Evolutionary conservation across 2,329 filamentous ascomycete genomes (phyloP).

Genomic region (Whalleya microplaca): DNA sequence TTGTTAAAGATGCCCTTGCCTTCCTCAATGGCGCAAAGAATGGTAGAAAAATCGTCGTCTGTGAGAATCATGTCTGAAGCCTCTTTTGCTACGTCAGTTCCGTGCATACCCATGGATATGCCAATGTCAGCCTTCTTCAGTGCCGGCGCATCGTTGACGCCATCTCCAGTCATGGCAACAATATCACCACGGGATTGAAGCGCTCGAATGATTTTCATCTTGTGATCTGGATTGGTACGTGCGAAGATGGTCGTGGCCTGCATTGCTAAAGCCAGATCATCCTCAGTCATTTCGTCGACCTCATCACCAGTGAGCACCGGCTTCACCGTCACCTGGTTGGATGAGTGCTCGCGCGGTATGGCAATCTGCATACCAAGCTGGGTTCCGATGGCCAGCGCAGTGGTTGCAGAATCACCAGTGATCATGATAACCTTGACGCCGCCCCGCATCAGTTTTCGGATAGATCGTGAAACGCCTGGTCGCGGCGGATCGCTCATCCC

Average conservation of each 20-base stretch:
- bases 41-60: slow-evolving; percentile 88
- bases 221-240: slow-evolving; percentile 94
- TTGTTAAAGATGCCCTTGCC: slow-evolving; percentile 99
- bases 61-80: slow-evolving; percentile 93
- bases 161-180: slow-evolving; percentile 98
- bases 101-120: slow-evolving; percentile 92
- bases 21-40: slow-evolving; percentile 94
- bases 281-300: slow-evolving; percentile 87
- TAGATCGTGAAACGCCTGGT: slow-evolving; percentile 86
- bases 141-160: slow-evolving; percentile 95
- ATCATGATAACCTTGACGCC: slow-evolving; percentile 99
- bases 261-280: slow-evolving; percentile 83
- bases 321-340: slow-evolving; percentile 62
- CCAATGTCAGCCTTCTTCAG: slow-evolving; percentile 98
- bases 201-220: slow-evolving; percentile 93
- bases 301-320: slow-evolving; percentile 87
- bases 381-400: slow-evolving; percentile 88
- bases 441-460: slow-evolving; percentile 86
- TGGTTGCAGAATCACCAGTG: slow-evolving; percentile 93
- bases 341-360: slow-evolving; percentile 52
- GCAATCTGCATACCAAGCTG: slow-evolving; percentile 92
- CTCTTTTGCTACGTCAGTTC: slow-evolving; percentile 97
- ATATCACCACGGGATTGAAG: slow-evolving; percentile 93
- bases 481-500: slow-evolving; percentile 97
- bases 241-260: slow-evolving; percentile 92